Conservation (phyloP, 164 flowering plant species). For the Vitis vinifera region ASM3070453v1 NC_081810.1:4644501-4645000, state of each 20-base stretch:
- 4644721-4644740: not conserved
- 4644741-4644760: conserved; percentile 2
- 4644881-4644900: conserved; percentile 20
- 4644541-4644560: no score
- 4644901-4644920: conserved; percentile 22
- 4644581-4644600: no score
- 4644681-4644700: no score
- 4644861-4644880: conserved; percentile 18
- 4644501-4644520: no score
- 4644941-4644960: conserved; percentile 21
- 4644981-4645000: conserved; percentile 23
- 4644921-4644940: conserved; percentile 40
- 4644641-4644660: no score
- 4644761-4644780: conserved; percentile 24
- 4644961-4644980: conserved; percentile 14
- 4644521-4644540: no score
- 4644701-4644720: no score
- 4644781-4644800: conserved; percentile 30
- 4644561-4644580: no score
- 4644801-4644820: conserved; percentile 11
- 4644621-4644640: no score
- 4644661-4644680: no score
- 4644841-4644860: conserved; percentile 8
- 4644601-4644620: no score
- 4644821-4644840: conserved; percentile 8